Evolutionary conservation across 805 yeast species (phyloP).

Genomic region (Candida broadrunensis): DNA sequence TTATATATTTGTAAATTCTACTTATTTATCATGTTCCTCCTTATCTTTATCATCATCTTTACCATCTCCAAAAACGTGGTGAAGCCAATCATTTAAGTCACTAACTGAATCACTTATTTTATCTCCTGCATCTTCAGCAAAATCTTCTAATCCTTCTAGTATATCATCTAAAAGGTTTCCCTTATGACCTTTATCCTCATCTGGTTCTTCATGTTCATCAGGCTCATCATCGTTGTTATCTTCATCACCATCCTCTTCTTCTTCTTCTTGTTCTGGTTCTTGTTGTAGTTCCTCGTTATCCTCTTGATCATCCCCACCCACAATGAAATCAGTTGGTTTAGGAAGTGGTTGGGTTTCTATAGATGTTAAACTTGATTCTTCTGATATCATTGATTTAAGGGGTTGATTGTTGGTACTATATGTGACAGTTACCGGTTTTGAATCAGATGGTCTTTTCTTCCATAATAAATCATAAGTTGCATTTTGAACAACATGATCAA

Average conservation of each 20-base stretch:
- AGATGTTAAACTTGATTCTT: slow-evolving; percentile 18
- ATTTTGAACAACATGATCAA: slow-evolving; percentile 41
- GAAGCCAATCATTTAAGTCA: slow-evolving; percentile 10
- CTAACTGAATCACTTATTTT: slow-evolving; percentile 14
- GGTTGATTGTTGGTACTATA: slow-evolving; percentile 22
- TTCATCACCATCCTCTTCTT: slow-evolving; percentile 2
- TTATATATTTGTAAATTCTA: too few relatives aligned
- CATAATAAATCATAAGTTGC: slow-evolving; percentile 53
- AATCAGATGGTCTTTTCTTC: slow-evolving; percentile 13
- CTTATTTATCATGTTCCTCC: background rate
- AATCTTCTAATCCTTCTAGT: slow-evolving; percentile 9
- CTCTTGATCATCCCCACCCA: background rate
- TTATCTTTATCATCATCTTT: background rate
- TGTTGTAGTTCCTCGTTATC: background rate
- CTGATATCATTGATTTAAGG: slow-evolving; percentile 16
- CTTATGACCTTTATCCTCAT: slow-evolving; percentile 5
- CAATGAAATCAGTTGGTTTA: slow-evolving; percentile 23
- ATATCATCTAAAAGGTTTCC: slow-evolving; percentile 14
- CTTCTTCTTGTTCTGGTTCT: background rate
- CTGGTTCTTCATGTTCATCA: slow-evolving; percentile 14
- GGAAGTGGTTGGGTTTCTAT: slow-evolving; percentile 16
- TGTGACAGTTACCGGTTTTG: slow-evolving; percentile 11
- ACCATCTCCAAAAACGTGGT: slow-evolving; percentile 8
- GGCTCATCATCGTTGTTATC: slow-evolving; percentile 12
- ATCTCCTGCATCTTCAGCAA: slow-evolving; percentile 12